Evolutionary conservation across 1,284 basidiomycete genomes (phyloP).

Genomic region (Entoloma clypeatum): DNA sequence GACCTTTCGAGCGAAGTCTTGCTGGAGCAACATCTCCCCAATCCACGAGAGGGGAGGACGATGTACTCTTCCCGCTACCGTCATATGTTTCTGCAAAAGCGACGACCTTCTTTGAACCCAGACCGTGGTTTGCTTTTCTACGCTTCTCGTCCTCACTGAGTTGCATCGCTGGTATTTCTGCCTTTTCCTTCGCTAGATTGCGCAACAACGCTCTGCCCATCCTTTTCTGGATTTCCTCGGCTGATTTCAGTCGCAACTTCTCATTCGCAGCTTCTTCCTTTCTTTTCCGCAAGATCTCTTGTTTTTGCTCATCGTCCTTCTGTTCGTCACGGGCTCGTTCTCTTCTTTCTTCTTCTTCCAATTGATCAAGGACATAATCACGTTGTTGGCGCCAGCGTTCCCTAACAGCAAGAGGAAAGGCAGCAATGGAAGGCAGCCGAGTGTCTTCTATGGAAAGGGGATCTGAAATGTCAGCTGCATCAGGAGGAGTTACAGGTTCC

Average conservation of each 20-base stretch:
- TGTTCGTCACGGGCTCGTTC: constrained; percentile 40
- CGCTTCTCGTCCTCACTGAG: constrained; percentile 23
- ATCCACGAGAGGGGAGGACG: constrained; percentile 22
- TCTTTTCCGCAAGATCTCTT: constrained; percentile 45
- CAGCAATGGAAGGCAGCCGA: constrained; percentile 43
- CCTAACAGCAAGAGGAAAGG: constrained; percentile 45
- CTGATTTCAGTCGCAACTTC: constrained; percentile 47
- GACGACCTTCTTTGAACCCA: constrained; percentile 54
- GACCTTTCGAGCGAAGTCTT: constrained; percentile 38
- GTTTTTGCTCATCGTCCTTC: constrained; percentile 38
- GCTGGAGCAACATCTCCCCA: constrained; percentile 57
- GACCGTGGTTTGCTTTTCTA: constrained; percentile 19
- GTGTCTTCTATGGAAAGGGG: constrained; percentile 37
- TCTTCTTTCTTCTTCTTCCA: constrained; percentile 65
- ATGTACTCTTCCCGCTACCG: constrained; percentile 4
- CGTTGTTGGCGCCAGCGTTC: constrained; percentile 51
- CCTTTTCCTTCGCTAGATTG: constrained; percentile 41
- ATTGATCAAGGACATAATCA: constrained; percentile 58
- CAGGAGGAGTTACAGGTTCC: constrained; percentile 43
- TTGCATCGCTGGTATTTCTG: constrained; percentile 34
- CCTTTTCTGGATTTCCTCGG: constrained; percentile 65
- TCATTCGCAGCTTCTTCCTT: constrained; percentile 51
- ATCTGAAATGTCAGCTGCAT: constrained; percentile 17
- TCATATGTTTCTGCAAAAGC: constrained; percentile 50
- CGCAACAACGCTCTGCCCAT: constrained; percentile 68